phyloP scores from a whole-genome alignment of 495 filamentous ascomycete species.

The Podospora sp. region DNA sequence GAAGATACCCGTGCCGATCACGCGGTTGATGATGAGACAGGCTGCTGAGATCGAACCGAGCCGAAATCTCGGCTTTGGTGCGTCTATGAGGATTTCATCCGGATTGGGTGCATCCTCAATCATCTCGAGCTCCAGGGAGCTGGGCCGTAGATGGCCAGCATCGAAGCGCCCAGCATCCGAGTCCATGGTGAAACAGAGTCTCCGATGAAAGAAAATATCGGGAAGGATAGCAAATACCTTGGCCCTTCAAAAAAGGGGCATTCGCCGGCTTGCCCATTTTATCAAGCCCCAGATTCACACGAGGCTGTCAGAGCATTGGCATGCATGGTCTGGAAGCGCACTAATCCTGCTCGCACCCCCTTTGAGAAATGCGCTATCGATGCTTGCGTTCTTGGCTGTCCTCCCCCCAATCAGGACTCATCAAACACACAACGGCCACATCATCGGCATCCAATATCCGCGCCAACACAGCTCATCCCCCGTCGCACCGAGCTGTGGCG shows the following conservation, averaged over 20 bases:
- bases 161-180: background rate
- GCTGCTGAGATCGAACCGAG: conserved; percentile 26
- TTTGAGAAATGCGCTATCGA: background rate
- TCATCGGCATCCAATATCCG: background rate
- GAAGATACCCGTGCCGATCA: conserved; percentile 46
- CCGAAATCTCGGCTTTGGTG: conserved; percentile 31
- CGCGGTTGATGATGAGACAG: conserved; percentile 35
- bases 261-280: too few species aligned
- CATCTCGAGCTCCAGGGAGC: background rate
- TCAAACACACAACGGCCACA: background rate
- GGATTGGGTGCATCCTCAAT: conserved; percentile 3
- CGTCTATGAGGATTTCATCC: conserved; percentile 31
- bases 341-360: background rate
- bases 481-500: background rate
- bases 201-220: too few species aligned
- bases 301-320: background rate
- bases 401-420: background rate
- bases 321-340: background rate
- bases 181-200: background rate
- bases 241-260: too few species aligned
- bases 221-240: too few species aligned
- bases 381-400: background rate
- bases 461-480: background rate
- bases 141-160: background rate
- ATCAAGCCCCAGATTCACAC: background rate